Evolutionary conservation across 1,139 yeast species (phyloP), one percentile per base, ranked within the genome.

Genomic region (Casaregolazyma suthepensis): DNA sequence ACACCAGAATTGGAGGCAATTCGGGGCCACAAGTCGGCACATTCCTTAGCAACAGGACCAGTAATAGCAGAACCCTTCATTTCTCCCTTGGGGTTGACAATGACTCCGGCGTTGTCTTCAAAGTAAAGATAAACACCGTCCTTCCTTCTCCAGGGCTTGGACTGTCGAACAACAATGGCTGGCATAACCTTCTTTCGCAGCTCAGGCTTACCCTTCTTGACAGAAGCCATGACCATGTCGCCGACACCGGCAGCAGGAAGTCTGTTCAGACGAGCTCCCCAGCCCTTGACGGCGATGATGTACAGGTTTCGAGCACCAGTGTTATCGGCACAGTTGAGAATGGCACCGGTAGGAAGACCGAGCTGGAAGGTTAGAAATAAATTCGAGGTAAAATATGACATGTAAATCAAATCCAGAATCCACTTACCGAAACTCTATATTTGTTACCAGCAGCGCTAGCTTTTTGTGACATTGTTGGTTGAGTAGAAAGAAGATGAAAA

Each of bases 11-110:
- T 90, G 70, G 98, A 90, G 75, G 99, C 99, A 81, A 94, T 93
- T 85, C 99, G 91, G 77, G 99, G 99, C 99, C 99, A 94, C 79
- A 94, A 87, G 76, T 94, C 99, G 76, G 99, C 99, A 83, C 99
- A 93, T 83, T 94, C 99, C 84, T 93, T 94, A 78, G 97, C 99
- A 75, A 94, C 99, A 72, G 99, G 99, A 79, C 99, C 99, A 74
- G 99, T 94, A 76, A 94, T 93, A 74, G 99, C 99, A 69, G 99
- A 94, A 80, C 99, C 99, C 85, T 94, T 94, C 99, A 94, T 94
- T 82, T 94, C 99, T 83, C 99, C 99, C 93, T 94, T 94, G 76
- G 99, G 99, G 82, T 94, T 94, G 76, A 93, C 99, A 75, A 94
- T 94, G 78, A 94, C 99, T 86, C 99, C 99, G 66, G 99, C 99